These are phyloP conservation scores for Sicyos edulis DNA, from an alignment of 306 rosid species.

Conservation along the genomic window DNA sequence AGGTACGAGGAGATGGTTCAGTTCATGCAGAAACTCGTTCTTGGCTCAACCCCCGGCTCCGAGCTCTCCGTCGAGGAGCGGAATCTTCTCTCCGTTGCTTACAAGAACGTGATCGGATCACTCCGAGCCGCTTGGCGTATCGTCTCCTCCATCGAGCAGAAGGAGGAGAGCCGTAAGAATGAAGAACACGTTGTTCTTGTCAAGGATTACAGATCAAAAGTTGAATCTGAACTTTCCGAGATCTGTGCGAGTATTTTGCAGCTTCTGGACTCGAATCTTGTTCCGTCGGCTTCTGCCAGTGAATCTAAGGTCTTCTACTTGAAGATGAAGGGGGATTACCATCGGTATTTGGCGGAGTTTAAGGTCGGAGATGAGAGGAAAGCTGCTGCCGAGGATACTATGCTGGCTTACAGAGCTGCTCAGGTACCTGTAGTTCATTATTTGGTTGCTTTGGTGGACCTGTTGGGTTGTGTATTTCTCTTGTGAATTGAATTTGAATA, in stretches of 20 bases:
- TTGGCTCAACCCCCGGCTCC: background rate
- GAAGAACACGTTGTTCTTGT: slow-evolving; percentile 28
- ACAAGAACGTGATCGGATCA: slow-evolving; percentile 35
- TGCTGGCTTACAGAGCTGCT: slow-evolving; percentile 31
- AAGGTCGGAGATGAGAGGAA: slow-evolving; percentile 29
- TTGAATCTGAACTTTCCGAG: slow-evolving; percentile 32
- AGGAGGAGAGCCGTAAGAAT: slow-evolving; percentile 37
- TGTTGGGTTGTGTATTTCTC: background rate
- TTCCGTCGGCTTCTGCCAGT: slow-evolving; percentile 29
- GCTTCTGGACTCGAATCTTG: slow-evolving; percentile 26
- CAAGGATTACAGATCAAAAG: slow-evolving; percentile 28
- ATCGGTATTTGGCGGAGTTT: slow-evolving; percentile 37
- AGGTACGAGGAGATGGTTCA: slow-evolving; percentile 30
- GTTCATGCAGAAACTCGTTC: slow-evolving; percentile 23
- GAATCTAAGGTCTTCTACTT: slow-evolving; percentile 39
- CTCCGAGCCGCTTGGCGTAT: slow-evolving; percentile 41
- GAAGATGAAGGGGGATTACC: slow-evolving; percentile 40
- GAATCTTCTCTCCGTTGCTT: slow-evolving; percentile 37
- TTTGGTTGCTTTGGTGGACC: background rate
- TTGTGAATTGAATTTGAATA: background rate
- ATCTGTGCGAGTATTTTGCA: slow-evolving; percentile 33
- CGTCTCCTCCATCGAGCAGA: slow-evolving; percentile 41
- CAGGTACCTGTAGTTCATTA: slow-evolving; percentile 20
- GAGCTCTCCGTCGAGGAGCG: slow-evolving; percentile 39
- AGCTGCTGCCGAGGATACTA: slow-evolving; percentile 36